These are phyloP conservation scores for Coemansia sp. DNA, from an alignment of 192 early-diverging fungal species.

Conservation along the genomic window DNA sequence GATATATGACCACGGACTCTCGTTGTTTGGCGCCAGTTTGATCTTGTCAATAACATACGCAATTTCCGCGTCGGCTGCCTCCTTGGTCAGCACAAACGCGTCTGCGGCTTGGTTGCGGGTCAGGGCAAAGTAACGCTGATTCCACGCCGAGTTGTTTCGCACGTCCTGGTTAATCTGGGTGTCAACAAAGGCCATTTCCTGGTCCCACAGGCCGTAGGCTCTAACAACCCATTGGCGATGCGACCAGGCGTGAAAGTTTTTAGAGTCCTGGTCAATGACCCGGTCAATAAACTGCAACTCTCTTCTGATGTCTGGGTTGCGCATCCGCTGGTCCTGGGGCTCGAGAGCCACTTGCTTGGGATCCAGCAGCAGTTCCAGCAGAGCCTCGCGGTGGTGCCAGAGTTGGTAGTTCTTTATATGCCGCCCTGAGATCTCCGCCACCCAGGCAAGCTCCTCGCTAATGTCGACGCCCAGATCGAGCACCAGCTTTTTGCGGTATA, in stretches of 20 bases:
- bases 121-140: constrained; percentile 84
- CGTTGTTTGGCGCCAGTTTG: constrained; percentile 78
- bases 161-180: constrained; percentile 73
- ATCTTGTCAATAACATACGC: constrained; percentile 67
- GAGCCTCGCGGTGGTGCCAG: constrained; percentile 62
- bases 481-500: constrained; percentile 81
- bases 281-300: constrained; percentile 73
- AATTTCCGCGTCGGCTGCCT: constrained; percentile 60
- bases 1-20: constrained; percentile 90
- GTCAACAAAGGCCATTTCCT: constrained; percentile 73
- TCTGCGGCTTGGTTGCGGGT: constrained; percentile 48
- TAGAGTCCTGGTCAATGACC: constrained; percentile 75
- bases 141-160: constrained; percentile 98
- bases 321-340: constrained; percentile 32
- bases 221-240: constrained; percentile 92
- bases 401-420: constrained; percentile 94
- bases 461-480: constrained; percentile 64
- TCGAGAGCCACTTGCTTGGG: constrained; percentile 4
- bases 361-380: constrained; percentile 23
- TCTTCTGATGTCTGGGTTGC: constrained; percentile 40
- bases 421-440: constrained; percentile 63
- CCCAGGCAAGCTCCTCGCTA: constrained; percentile 70
- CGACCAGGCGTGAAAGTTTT: constrained; percentile 99
- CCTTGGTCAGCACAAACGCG: constrained; percentile 33
- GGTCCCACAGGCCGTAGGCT: constrained; percentile 70